These are phyloP conservation scores for Tetradesmus obliquus DNA, from an alignment of 139 green algal species.

Conservation along the genomic window DNA sequence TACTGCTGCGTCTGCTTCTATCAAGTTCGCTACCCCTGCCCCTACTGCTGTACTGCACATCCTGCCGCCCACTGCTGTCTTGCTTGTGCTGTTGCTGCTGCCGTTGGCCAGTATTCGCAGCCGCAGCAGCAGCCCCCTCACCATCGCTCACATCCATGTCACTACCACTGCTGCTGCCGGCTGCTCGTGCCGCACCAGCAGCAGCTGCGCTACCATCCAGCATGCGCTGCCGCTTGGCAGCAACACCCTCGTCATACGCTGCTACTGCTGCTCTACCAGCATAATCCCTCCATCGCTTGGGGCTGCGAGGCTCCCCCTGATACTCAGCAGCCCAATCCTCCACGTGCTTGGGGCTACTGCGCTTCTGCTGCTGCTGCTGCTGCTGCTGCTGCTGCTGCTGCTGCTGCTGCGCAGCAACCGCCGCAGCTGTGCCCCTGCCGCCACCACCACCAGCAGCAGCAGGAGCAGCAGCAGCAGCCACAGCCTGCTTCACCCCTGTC, in stretches of 20 bases:
- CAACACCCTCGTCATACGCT: neutral
- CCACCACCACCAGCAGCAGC: neutral
- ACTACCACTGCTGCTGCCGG: constrained; percentile 8
- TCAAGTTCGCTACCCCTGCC: neutral
- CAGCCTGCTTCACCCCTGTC: neutral
- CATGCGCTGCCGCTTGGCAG: neutral
- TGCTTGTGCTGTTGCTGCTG: neutral
- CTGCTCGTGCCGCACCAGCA: neutral
- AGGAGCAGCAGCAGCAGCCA: neutral
- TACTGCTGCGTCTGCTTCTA: constrained; percentile 7
- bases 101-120: neutral
- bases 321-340: too few relatives aligned
- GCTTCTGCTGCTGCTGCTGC: neutral
- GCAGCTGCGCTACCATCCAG: neutral
- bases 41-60: neutral
- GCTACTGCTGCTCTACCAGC: constrained; percentile 9
- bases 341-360: neutral
- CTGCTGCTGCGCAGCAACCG: neutral
- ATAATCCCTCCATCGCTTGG: neutral
- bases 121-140: neutral
- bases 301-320: neutral
- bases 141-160: constrained; percentile 36
- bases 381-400: neutral
- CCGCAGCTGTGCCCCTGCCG: neutral
- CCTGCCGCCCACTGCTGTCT: neutral